phyloP scores from a whole-genome alignment of 352 stramenopile species.

The Globisporangium spiculum region DNA sequence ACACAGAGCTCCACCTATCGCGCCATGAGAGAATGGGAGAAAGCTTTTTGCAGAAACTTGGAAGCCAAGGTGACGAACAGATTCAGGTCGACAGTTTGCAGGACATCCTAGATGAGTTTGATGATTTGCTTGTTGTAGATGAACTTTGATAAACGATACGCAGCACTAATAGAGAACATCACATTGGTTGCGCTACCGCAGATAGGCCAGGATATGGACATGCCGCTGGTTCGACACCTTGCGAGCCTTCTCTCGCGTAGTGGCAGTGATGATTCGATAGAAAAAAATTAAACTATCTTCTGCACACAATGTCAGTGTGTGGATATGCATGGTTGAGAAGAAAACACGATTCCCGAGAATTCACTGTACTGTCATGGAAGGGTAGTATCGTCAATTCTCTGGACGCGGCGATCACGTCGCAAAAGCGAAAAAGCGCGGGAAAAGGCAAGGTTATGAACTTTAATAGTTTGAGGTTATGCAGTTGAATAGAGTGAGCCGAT shows the following conservation, averaged over 20 bases:
- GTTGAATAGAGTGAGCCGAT: background rate
- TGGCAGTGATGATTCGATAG: background rate
- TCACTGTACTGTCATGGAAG: background rate
- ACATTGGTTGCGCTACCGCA: background rate
- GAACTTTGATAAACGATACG: background rate
- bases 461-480: background rate
- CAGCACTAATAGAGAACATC: background rate
- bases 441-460: background rate
- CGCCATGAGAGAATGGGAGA: background rate
- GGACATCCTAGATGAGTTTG: background rate
- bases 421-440: background rate
- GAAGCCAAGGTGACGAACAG: background rate
- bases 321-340: background rate
- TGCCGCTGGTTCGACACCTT: background rate
- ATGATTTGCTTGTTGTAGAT: conserved; percentile 3
- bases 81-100: background rate
- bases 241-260: background rate
- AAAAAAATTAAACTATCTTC: background rate
- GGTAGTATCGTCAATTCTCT: background rate
- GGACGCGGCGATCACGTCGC: background rate
- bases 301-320: background rate
- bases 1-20: background rate
- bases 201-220: background rate
- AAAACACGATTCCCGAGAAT: background rate
- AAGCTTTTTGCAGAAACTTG: background rate